phyloP scores from a whole-genome alignment of 495 filamentous ascomycete genomes.

The Astrothelium macrocarpum region DNA sequence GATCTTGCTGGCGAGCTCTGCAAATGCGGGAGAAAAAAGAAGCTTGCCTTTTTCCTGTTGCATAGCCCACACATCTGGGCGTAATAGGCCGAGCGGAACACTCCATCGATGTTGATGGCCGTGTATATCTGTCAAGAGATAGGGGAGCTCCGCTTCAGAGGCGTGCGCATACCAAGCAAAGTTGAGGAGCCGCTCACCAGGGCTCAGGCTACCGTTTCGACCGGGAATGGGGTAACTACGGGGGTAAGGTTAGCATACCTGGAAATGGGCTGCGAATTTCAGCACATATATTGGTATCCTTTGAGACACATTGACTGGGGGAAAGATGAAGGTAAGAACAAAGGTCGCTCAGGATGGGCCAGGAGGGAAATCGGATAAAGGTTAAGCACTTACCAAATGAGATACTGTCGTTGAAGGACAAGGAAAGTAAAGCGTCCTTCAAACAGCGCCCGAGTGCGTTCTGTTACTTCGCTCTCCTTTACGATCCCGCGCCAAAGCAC shows the following conservation, averaged over 20 bases:
- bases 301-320: background rate
- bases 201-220: conserved; percentile 35
- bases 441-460: background rate
- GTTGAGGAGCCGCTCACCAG: conserved; percentile 41
- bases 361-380: background rate
- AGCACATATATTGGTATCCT: too few species aligned
- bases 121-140: conserved; percentile 39
- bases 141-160: background rate
- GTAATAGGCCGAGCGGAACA: conserved; percentile 38
- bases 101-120: conserved; percentile 38
- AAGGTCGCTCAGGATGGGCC: too few species aligned
- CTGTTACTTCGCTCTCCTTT: background rate
- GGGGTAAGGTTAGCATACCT: background rate
- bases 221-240: conserved; percentile 37
- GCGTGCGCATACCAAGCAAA: conserved; percentile 41
- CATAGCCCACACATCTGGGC: conserved; percentile 32
- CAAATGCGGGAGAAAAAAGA: conserved; percentile 39
- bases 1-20: conserved; percentile 39
- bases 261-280: too few species aligned
- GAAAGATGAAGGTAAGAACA: too few species aligned
- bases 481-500: conserved; percentile 44
- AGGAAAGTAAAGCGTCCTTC: background rate
- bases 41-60: conserved; percentile 35
- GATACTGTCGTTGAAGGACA: background rate
- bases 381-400: background rate